Evolutionary conservation across 2,329 filamentous ascomycete genomes (phyloP), one percentile per base, ranked within the genome.

Genomic region (Pseudogymnoascus verrucosus): DNA sequence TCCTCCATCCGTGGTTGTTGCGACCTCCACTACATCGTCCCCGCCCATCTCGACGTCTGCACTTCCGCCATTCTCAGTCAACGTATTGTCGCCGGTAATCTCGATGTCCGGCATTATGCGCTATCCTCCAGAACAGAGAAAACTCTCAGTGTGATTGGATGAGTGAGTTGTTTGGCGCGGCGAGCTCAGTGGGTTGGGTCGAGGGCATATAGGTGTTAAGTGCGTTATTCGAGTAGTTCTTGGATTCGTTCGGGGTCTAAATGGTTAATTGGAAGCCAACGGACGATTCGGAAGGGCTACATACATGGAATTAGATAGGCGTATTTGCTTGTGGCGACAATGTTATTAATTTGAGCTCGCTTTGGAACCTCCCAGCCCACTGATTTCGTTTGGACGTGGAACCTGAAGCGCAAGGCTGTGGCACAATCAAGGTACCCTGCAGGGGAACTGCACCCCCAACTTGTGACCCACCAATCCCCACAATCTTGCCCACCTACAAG

Each of bases 1-100:
- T 44, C 62, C 64, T 51, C 62, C 63, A 5, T 64, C 65, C 2
- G 42, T 64, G 44, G 62, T 23, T 34, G 62, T 23, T 28, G 63
- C 68, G 61, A 72, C 70, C 60, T 73, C 71, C 37, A 72, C 69
- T 1, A 67, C 64, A 1, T 66, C 69, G 1, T 69, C 68, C 6
- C 64, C 66, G 3, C 65, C 66, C 71, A 72, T 73, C 12, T 72
- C 69, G 14, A 73, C 62, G 60, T 73, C 71, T 3, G 47, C 66
- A 26, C 63, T 60, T 12, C 51, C 62, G 40, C 16, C 40, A 19
- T 65, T 65, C n/a, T 36, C 68, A 12, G 60, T 61, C 8, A 64
- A 64, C n/a, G 54, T 60, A 14, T 64, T 63, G 28, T 60, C 68
- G 37, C 64, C 65, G 21, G 62, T 66, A 19, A 67, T 65, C n/a